Base-by-base conservation (phyloP, 805 yeast genomes). In the Isabelozyma gotoi region DNA sequence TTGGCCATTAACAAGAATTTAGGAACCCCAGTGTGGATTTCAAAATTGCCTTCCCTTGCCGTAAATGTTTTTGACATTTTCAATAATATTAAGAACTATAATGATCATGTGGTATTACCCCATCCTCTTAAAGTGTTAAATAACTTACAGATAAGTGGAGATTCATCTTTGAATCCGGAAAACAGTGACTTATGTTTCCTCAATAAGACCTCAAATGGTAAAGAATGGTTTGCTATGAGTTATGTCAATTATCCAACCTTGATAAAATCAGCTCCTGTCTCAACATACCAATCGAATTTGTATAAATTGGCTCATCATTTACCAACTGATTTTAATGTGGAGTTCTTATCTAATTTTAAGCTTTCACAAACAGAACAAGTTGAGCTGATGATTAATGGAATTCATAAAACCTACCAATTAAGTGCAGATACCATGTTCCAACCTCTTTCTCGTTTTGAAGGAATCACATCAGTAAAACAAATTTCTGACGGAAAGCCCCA, bases 141-240 rank as follows among this genome's bases (percentile, higher is more conserved):
- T 44, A 59, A 62, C 41, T 49, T 64, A 20, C 72, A 63, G 49
- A 40, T 56, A 14, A 46, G 52, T 19, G 45, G 47, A 19, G 52
- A 52, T 8, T 43, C 47, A 7, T 49, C 51, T 5, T 3, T 24
- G 3, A 43, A 50, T 12, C 40, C 56, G 2, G 43, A 52, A 19
- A 60, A 59, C 19, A 46, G 54, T 36, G 66, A 69, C 39, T 51
- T 68, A 31, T 81, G 84, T 2, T 84, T 92, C 8, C 82, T 82
- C 52, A 72, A 92, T 31, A 88, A 81, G 45, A 74, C 82, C 21
- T 80, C 90, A 0, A 71, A 68, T 21, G 83, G 85, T 3, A 74
- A 85, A 1, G 71, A 70, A 49, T 91, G 96, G 96, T 88, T 78
- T 68, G 97, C 96, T 3, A 74, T 92, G 78, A 85, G 95, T 17